These are phyloP conservation scores for Yamagishiella unicocca DNA, from an alignment of 139 green algal genomes.

Conservation along the genomic window DNA sequence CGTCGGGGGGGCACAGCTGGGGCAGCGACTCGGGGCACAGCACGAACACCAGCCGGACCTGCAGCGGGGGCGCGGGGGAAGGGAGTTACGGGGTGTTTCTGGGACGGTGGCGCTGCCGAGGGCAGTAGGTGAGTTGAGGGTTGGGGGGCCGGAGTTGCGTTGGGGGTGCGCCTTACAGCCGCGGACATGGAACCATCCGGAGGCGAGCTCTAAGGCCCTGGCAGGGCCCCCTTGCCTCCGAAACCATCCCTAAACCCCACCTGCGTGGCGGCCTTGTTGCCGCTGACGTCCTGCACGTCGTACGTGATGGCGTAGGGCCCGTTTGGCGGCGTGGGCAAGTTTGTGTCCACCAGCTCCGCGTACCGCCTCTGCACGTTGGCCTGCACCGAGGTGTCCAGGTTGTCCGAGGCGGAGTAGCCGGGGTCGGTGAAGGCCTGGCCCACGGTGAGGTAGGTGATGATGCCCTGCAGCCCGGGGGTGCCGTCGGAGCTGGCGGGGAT, in stretches of 20 bases:
- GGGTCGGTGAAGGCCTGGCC: slow-evolving; percentile 30
- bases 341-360: slow-evolving; percentile 49
- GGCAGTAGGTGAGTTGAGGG: background rate
- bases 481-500: background rate
- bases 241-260: background rate
- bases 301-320: slow-evolving; percentile 59
- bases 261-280: slow-evolving; percentile 47
- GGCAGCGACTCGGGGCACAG: slow-evolving; percentile 23
- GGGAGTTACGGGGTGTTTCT: too few species aligned
- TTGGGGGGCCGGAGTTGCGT: too few species aligned
- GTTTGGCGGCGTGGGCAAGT: slow-evolving; percentile 32
- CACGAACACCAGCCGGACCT: slow-evolving; percentile 59
- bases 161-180: too few species aligned
- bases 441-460: slow-evolving; percentile 45
- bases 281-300: slow-evolving; percentile 53
- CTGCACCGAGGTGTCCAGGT: slow-evolving; percentile 29
- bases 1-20: slow-evolving; percentile 21
- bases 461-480: slow-evolving; percentile 19
- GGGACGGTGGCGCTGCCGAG: too few species aligned
- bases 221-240: background rate
- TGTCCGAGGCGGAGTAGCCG: slow-evolving; percentile 44
- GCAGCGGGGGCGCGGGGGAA: background rate
- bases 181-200: too few species aligned
- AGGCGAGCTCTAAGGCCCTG: background rate
- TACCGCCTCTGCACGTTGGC: background rate